Base-by-base conservation (phyloP, 192 early-diverging fungal species). In the Coemansia sp. region DNA sequence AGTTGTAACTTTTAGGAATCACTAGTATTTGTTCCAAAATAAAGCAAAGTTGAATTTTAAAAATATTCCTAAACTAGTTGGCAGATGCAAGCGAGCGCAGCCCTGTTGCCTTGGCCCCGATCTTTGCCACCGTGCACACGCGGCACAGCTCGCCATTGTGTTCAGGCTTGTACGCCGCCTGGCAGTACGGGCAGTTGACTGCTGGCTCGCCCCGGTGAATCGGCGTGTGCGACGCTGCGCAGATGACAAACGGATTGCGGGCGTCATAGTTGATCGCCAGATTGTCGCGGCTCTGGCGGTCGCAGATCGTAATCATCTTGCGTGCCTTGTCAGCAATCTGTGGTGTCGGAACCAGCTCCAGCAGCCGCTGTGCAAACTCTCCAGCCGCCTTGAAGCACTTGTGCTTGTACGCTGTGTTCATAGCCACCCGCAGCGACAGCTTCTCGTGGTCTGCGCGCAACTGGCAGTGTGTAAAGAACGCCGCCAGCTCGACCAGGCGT, bases 381-480 rank as follows among this genome's bases (percentile, higher is more conserved):
- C 86, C 83, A 1, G 95, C 94, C 2, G 90, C 90, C 71, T 74
- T 86, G 67, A 90, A 90, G 84, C 96, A 95, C 76, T 86, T 88
- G 51, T 84, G 72, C 83, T 92, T 94, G 75, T 88, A 93, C 22
- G 89, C 87, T 52, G 87, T 84, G 47, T 85, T 87, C 88, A 94
- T 95, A 27, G 96, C 97, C 53, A 87, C 86, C n/a, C 88, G 87
- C 65, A 99, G 76, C 48, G 88, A 87, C 32, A 95, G 84, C 70
- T 94, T 94, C 78, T 93, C 83, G 73, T 99, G 97, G 14, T 88
- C 78, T 0, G 89, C 86, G 57, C 97, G 93, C 54, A 99, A 81
- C 65, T 92, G 84, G 73, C 92, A 93, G 68, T 96, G 91, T 2
- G 97, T 95, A 72, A 96, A 98, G 81, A 96, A 99, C 1, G 93